Evolutionary conservation across 148 eudicot genomes (phyloP).

Genomic region (Selenicereus undatus): DNA sequence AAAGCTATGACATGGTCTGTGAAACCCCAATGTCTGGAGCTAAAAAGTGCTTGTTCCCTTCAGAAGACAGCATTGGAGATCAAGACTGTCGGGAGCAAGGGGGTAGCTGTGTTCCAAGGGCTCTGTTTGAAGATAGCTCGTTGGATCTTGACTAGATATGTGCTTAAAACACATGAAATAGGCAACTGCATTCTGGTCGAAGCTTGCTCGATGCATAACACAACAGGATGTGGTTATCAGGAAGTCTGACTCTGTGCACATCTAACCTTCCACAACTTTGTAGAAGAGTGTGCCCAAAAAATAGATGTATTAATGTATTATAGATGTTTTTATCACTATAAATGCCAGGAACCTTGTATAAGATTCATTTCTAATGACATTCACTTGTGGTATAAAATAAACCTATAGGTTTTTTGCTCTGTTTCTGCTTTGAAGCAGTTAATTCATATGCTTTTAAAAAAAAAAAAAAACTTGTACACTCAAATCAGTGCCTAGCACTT

Average conservation of each 20-base stretch:
- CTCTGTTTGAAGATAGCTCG: constrained; percentile 63
- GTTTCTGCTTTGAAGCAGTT: background rate
- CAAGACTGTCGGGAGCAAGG: constrained; percentile 19
- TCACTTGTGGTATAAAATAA: background rate
- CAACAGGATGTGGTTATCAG: background rate
- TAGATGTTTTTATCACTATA: background rate
- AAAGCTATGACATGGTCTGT: constrained; percentile 50
- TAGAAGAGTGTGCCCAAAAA: constrained; percentile 6
- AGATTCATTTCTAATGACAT: constrained; percentile 14
- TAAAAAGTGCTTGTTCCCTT: constrained; percentile 35
- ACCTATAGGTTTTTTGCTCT: background rate
- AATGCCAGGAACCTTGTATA: constrained; percentile 5
- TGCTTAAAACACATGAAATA: constrained; percentile 3
- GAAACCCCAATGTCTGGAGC: constrained; percentile 68
- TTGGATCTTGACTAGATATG: constrained; percentile 21
- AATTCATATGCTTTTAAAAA: background rate
- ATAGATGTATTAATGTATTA: constrained; percentile 18
- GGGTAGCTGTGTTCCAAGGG: constrained; percentile 49
- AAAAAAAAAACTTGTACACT: background rate
- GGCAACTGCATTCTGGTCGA: background rate
- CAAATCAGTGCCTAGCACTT: background rate
- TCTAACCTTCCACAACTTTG: constrained; percentile 2
- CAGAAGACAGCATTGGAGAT: constrained; percentile 24
- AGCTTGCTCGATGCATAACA: constrained; percentile 12
- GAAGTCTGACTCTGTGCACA: constrained; percentile 10